phyloP scores from a whole-genome alignment of 768 basidiomycete species.

The Pisolithus marmoratus region DNA sequence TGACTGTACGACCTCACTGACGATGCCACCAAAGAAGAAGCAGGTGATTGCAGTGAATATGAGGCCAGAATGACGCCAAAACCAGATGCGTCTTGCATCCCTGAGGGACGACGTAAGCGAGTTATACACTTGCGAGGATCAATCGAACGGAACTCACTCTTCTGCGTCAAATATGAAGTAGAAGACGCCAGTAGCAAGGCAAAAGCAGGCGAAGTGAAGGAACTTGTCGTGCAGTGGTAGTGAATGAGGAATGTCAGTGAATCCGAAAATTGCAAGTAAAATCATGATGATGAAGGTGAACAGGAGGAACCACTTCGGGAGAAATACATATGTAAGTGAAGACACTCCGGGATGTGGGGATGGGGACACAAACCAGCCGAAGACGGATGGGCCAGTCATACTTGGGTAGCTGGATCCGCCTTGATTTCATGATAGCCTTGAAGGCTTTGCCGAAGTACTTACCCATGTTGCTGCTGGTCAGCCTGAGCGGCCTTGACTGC shows the following conservation, averaged over 20 bases:
- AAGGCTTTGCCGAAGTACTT: slow-evolving; percentile 40
- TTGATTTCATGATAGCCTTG: slow-evolving; percentile 68
- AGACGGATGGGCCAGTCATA: slow-evolving; percentile 68
- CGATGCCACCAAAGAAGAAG: slow-evolving; percentile 72
- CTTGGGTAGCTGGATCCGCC: slow-evolving; percentile 54
- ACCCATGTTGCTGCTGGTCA: slow-evolving; percentile 9
- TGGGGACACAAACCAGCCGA: slow-evolving; percentile 48
- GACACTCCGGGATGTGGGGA: neutral
- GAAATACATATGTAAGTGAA: slow-evolving; percentile 6
- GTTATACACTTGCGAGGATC: neutral
- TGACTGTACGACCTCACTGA: slow-evolving; percentile 80
- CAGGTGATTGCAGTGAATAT: slow-evolving; percentile 67
- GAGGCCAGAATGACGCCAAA: slow-evolving; percentile 71
- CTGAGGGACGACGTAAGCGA: slow-evolving; percentile 32
- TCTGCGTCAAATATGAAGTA: slow-evolving; percentile 88
- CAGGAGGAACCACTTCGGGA: slow-evolving; percentile 69
- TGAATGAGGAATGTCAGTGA: slow-evolving; percentile 61
- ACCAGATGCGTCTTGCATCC: slow-evolving; percentile 77
- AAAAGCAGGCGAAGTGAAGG: slow-evolving; percentile 73
- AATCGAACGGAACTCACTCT: slow-evolving; percentile 54
- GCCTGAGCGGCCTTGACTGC: too few relatives aligned
- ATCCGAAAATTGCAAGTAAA: slow-evolving; percentile 66
- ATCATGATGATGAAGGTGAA: slow-evolving; percentile 67
- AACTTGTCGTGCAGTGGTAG: slow-evolving; percentile 77
- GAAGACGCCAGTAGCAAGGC: slow-evolving; percentile 70